phyloP scores from a whole-genome alignment of 805 yeast species.

The Zygosaccharomyces kombuchaensis region DNA sequence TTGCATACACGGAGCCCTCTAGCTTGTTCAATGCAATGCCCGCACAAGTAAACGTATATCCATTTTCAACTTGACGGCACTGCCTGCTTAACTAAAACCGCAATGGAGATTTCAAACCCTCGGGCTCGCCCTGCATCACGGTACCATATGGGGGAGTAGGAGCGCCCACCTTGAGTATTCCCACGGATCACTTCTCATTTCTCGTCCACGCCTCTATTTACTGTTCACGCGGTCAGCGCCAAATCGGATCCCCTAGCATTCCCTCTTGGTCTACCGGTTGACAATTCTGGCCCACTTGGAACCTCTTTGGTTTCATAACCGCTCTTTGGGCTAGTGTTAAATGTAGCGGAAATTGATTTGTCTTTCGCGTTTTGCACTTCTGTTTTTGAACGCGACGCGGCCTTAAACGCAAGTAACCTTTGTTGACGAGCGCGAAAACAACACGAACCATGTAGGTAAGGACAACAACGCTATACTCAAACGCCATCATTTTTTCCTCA shows the following conservation, averaged over 20 bases:
- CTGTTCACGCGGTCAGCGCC: conserved; percentile 1
- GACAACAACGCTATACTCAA: not conserved
- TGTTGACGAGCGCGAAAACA: conserved; percentile 4
- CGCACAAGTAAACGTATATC: conserved; percentile 1
- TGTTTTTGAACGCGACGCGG: conserved; percentile 1
- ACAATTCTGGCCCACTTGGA: not conserved
- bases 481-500: not conserved
- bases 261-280: not conserved
- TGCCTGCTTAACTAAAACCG: not conserved
- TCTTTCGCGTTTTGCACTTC: not conserved
- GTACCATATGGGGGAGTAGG: not conserved
- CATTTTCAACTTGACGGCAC: not conserved
- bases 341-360: not conserved
- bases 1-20: not conserved
- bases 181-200: not conserved
- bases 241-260: not conserved
- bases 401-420: not conserved
- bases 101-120: not conserved
- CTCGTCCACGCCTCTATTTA: conserved; percentile 4
- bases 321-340: not conserved
- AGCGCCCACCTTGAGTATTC: not conserved
- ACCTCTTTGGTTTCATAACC: not conserved
- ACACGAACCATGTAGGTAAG: not conserved
- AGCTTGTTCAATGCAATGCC: not conserved
- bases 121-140: not conserved